Evolutionary conservation across 257 asterid species (phyloP).

Genomic region (Solanum chilense): DNA sequence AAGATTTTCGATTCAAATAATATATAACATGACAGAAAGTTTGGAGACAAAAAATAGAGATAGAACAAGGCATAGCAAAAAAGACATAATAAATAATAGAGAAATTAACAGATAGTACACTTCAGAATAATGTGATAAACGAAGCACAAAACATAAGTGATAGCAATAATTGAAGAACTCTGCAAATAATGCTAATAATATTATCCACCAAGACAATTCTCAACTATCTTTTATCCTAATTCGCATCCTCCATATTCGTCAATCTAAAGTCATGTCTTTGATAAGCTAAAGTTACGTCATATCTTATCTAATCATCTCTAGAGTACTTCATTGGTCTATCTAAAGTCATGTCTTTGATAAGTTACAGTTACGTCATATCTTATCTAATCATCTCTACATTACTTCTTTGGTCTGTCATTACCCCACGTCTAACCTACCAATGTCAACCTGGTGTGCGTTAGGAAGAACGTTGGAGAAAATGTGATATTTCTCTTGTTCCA

Average conservation of each 20-base stretch:
- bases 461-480: not conserved
- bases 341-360: too few relatives aligned
- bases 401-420: not conserved
- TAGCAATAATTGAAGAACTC: not conserved
- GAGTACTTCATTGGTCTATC: not conserved
- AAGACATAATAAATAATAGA: not conserved
- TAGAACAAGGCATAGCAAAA: not conserved
- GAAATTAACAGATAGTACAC: not conserved
- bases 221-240: not conserved
- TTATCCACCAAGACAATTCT: not conserved
- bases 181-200: not conserved
- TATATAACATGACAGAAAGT: rapidly evolving
- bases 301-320: too few relatives aligned
- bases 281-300: too few relatives aligned
- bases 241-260: not conserved
- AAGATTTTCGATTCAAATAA: too few relatives aligned
- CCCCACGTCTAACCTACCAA: not conserved
- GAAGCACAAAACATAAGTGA: not conserved
- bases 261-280: not conserved
- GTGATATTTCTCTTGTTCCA: too few relatives aligned
- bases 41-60: not conserved
- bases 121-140: not conserved
- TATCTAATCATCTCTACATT: too few relatives aligned
- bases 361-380: too few relatives aligned
- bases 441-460: not conserved